A percentile compares a stretch with the other conserved stretches of the same genome.
Evolutionary conservation across 306 rosid species (phyloP).

Genomic region (Neltuma alba): DNA sequence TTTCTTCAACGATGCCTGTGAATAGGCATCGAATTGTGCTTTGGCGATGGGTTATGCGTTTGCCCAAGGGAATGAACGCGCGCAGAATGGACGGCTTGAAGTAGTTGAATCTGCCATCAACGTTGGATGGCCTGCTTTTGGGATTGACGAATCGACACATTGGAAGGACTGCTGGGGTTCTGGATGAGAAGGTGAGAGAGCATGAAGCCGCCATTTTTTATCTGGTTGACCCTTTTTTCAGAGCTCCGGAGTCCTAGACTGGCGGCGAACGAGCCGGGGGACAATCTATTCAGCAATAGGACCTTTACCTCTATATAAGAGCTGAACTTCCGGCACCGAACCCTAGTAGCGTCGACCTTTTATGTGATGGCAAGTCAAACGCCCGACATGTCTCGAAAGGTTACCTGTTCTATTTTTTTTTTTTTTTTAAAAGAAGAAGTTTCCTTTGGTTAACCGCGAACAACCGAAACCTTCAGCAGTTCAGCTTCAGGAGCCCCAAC

Average conservation of each 20-base stretch:
- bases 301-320: neutral
- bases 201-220: slow-evolving; percentile 43
- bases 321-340: neutral
- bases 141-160: slow-evolving; percentile 8
- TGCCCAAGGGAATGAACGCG: slow-evolving; percentile 41
- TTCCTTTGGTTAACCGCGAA: neutral
- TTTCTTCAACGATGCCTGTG: slow-evolving; percentile 92
- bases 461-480: neutral
- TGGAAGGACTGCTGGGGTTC: slow-evolving; percentile 26
- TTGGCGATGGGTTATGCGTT: slow-evolving; percentile 15
- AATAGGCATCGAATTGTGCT: slow-evolving; percentile 57
- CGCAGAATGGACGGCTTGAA: slow-evolving; percentile 46
- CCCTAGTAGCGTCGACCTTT: neutral
- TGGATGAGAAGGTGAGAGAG: slow-evolving; percentile 32
- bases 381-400: too few species aligned
- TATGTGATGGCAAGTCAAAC: neutral
- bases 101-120: slow-evolving; percentile 41
- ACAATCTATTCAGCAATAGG: neutral
- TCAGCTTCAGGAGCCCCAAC: neutral
- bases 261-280: neutral
- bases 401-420: too few species aligned
- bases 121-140: slow-evolving; percentile 25
- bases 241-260: neutral
- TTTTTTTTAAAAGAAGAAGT: neutral
- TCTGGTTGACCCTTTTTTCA: neutral